Evolutionary conservation across 768 basidiomycete genomes (phyloP), one percentile per base, ranked within the genome.

Genomic region (Pisolithus marmoratus): DNA sequence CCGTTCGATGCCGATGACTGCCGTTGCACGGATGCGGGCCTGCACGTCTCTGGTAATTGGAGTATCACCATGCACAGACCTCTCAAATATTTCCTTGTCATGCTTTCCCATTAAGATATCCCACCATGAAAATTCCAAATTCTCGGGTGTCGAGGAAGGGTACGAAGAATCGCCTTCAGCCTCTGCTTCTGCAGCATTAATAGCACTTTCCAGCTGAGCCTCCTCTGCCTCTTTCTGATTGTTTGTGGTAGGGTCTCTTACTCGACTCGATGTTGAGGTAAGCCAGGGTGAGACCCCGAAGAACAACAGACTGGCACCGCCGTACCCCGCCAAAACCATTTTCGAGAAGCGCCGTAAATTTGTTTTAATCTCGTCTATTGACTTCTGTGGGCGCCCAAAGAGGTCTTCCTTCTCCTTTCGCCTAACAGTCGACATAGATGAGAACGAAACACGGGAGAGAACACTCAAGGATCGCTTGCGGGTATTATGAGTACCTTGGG

Each of bases 261-360:
- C 51, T 43, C 54, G 57, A 20, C 63, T 52, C 1, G 68, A 55
- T 4, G 68, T 56, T 48, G 63, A 58, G 24, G 68, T 49, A 38
- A 67, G 52, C 17, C 59, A 55, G 8, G 70, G 68, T 1, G 79
- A 71, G 8, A 90, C 76, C 7, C 90, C 90, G 56, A 92, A 92
- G 69, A 93, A 91, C 34, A 90, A 67, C 26, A 91, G 73, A 44
- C 82, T 84, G 1, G 89, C 84, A 2, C 90, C 90, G 14, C 90
- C 90, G 58, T 93, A 92, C 3, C 89, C 87, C 1, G 87, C 90
- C 7, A 93, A 72, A 2, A 87, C 86, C 71, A 93, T 81, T 65
- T 90, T 90, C 14, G 87, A 90, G 37, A 90, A 74, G 11, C 90
- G 78, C 23, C 88, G 80, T n/a, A 92, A 68, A 11, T 85, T 87